A percentile compares a stretch with the other conserved stretches of the same genome.
Evolutionary conservation across 2,329 filamentous ascomycete genomes (phyloP).

Genomic region (Thielaviopsis punctulata): DNA sequence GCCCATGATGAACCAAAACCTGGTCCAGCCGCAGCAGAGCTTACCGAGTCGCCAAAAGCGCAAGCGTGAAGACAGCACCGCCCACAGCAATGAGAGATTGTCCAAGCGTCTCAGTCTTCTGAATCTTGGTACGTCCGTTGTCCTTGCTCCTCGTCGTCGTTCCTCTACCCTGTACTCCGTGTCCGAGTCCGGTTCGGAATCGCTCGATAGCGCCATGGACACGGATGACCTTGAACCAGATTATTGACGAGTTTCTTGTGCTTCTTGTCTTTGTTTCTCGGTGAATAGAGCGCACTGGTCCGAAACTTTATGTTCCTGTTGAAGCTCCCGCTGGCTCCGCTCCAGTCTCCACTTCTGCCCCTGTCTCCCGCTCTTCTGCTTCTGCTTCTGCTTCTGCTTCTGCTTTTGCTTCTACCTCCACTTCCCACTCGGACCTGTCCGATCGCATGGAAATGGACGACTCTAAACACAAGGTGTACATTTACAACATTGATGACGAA

Average conservation of each 20-base stretch:
- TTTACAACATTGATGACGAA: slow-evolving; percentile 79
- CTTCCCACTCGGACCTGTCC: slow-evolving; percentile 13
- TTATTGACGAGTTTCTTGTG: slow-evolving; percentile 7
- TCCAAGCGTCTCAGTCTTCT: slow-evolving; percentile 70
- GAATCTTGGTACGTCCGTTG: slow-evolving; percentile 49
- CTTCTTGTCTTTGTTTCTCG: not conserved
- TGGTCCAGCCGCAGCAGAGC: not conserved
- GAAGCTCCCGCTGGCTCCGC: slow-evolving; percentile 25
- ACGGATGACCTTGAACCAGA: slow-evolving; percentile 15
- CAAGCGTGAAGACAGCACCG: slow-evolving; percentile 37
- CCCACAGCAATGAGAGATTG: slow-evolving; percentile 58
- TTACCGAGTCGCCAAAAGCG: slow-evolving; percentile 29
- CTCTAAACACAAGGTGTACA: slow-evolving; percentile 73
- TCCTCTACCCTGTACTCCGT: slow-evolving; percentile 6
- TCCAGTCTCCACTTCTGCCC: slow-evolving; percentile 13
- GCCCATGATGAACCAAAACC: not conserved
- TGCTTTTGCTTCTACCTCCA: no score
- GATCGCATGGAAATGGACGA: slow-evolving; percentile 70
- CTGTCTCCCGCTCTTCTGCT: slow-evolving; percentile 6
- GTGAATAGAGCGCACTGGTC: slow-evolving; percentile 38
- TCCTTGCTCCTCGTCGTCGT: slow-evolving; percentile 10
- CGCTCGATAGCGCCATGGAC: slow-evolving; percentile 10
- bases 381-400: slow-evolving; percentile 14
- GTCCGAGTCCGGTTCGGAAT: slow-evolving; percentile 7
- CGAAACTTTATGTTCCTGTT: slow-evolving; percentile 49